Percentiles rank a stretch among this genome's conserved stretches.
phyloP scores from a whole-genome alignment of 305 asterid species.

The Fraxinus dipetala region DNA sequence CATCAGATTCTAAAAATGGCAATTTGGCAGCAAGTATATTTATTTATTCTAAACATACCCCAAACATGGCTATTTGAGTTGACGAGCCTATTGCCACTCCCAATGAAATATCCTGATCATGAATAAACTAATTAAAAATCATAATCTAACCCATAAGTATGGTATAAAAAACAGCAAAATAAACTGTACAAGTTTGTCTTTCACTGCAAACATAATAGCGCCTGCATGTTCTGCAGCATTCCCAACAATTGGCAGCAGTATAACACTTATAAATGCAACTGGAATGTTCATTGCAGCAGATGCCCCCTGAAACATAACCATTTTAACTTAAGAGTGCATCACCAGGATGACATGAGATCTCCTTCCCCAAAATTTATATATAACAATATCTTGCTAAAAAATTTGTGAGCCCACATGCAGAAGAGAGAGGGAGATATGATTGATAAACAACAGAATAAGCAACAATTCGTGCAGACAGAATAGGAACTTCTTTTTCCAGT shows the following conservation, averaged over 20 bases:
- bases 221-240: constrained; percentile 92
- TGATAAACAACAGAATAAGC: background rate
- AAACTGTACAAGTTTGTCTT: constrained; percentile 71
- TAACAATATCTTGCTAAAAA: background rate
- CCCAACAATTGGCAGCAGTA: constrained; percentile 82
- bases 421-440: background rate
- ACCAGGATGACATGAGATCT: background rate
- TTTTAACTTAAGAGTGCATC: background rate
- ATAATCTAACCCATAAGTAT: background rate
- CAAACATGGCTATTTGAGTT: constrained; percentile 84
- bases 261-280: constrained; percentile 73
- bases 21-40: background rate
- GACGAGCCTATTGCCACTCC: constrained; percentile 89
- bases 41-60: constrained; percentile 35
- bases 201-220: constrained; percentile 81
- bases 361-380: background rate
- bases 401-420: background rate
- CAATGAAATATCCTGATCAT: constrained; percentile 66
- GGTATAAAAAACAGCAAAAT: background rate
- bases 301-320: constrained; percentile 59
- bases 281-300: constrained; percentile 71
- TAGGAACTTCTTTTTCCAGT: background rate
- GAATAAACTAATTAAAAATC: constrained; percentile 18
- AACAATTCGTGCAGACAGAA: background rate
- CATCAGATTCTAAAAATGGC: background rate